phyloP scores from a whole-genome alignment of 306 rosid species.

The Castanea sativa region DNA sequence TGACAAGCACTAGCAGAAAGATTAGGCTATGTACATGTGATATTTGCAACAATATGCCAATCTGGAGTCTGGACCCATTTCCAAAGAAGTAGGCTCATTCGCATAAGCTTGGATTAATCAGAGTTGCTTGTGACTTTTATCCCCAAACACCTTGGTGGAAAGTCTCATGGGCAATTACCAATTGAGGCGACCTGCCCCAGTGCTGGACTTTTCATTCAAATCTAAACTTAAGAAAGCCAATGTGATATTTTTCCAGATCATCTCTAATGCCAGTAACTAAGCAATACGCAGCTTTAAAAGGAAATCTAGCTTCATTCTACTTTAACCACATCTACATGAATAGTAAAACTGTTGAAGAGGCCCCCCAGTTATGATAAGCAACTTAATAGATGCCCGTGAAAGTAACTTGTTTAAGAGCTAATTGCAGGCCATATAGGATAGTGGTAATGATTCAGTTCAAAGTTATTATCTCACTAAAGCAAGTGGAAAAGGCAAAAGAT shows the following conservation, averaged over 20 bases:
- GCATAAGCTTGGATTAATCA: no score
- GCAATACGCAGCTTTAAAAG: neutral
- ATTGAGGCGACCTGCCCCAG: no score
- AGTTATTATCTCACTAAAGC: neutral
- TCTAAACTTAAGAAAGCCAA: neutral
- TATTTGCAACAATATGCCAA: no score
- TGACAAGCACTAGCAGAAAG: no score
- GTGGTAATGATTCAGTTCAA: neutral
- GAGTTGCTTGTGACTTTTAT: no score
- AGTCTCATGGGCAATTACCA: no score
- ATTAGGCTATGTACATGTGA: no score
- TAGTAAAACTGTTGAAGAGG: neutral
- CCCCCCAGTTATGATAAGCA: neutral
- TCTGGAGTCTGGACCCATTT: no score
- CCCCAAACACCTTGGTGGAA: no score
- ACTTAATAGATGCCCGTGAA: neutral
- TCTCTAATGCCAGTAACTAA: neutral
- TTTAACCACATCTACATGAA: neutral
- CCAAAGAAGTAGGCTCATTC: no score
- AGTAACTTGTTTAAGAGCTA: neutral
- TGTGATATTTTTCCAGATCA: neutral
- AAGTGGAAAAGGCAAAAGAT: neutral
- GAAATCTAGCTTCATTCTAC: neutral
- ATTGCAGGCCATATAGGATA: neutral
- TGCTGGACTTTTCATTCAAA: neutral